Evolutionary conservation across 305 asterid genomes (phyloP).

Genomic region (Coffea humblotiana): DNA sequence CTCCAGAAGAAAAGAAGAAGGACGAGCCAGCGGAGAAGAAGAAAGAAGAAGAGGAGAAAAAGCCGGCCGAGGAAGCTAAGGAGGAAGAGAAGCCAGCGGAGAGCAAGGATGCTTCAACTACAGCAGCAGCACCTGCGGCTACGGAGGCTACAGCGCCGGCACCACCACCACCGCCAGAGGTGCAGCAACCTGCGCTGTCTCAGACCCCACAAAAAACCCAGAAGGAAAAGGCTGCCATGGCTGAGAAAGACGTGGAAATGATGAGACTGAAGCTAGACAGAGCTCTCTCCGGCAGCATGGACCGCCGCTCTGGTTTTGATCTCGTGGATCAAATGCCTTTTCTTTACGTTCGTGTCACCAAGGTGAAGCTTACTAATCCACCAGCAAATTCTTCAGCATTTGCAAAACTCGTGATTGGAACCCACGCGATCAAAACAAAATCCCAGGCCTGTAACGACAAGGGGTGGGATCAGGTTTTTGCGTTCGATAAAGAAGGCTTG

Average conservation of each 20-base stretch:
- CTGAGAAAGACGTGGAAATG: not conserved
- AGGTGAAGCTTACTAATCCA: conserved; percentile 52
- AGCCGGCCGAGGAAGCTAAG: conserved; percentile 26
- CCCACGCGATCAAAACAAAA: conserved; percentile 63
- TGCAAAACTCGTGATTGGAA: conserved; percentile 80
- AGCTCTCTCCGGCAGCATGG: conserved; percentile 33
- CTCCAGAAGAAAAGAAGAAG: conserved; percentile 36
- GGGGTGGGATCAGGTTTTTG: conserved; percentile 92
- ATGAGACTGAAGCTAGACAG: conserved; percentile 48
- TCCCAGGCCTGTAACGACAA: conserved; percentile 38
- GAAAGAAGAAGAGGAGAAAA: conserved; percentile 36
- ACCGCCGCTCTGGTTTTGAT: conserved; percentile 56
- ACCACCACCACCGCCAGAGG: conserved; percentile 25
- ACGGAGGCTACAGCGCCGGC: conserved; percentile 3
- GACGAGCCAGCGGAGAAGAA: conserved; percentile 32
- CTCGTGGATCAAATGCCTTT: conserved; percentile 86
- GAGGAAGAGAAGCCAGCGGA: conserved; percentile 51
- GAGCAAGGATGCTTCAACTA: conserved; percentile 17
- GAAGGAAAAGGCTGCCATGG: conserved; percentile 19
- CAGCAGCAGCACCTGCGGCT: conserved; percentile 18
- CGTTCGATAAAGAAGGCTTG: conserved; percentile 77
- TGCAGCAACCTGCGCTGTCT: conserved; percentile 46
- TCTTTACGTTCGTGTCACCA: conserved; percentile 72
- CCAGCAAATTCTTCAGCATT: conserved; percentile 44
- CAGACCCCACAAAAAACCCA: conserved; percentile 31